Base-by-base conservation (phyloP, 2,329 filamentous ascomycete genomes). In the Macrophomina pseudophaseolina region DNA sequence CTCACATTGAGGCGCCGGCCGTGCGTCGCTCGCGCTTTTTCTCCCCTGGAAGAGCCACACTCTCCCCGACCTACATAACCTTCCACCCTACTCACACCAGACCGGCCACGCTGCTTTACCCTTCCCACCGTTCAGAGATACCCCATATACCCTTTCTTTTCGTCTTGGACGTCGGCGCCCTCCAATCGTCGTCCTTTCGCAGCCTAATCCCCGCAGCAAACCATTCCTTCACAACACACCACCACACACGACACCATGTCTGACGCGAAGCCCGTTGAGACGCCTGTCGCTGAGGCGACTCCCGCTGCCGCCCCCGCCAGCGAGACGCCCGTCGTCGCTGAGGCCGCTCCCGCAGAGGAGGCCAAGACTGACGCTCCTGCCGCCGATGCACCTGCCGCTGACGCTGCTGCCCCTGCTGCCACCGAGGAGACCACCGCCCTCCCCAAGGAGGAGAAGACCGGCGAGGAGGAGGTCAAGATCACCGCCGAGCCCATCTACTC, bases 401-500 rank as follows among this genome's bases (percentile, higher is more conserved):
- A 71, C 71, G 42, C 14, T 18, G 56, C 56, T 35, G 56, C 56
- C 38, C 7, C 40, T 11, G 66, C 75, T 35, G 74, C 72, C 16
- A 33, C 78, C 16, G 80, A 82, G 72, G 80, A 82, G 73, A 72
- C 78, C 48, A 70, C 78, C 62, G 74, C 75, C 66, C 69, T 69
- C 14, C 69, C 74, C 51, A 56, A 48, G 42, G 67, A 67, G 64
- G 72, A 71, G 38, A 72, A 77, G 62, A 75, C 48, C 35, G 73
- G 72, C 51, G 71, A 73, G 67, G 71, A 82, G 65, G 79, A 80
- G 67, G 75, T 78, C 68, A 80, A 83, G 73, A 82, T 82, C 76
- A 74, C 80, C 46, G 76, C 79, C 64, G 89, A 89, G 82, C 90
- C 91, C 69, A 85, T 94, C 69, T 90, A 91, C 79, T 93, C 96